Base-by-base conservation (phyloP, 306 rosid genomes). In the Gleditsia sinensis region DNA sequence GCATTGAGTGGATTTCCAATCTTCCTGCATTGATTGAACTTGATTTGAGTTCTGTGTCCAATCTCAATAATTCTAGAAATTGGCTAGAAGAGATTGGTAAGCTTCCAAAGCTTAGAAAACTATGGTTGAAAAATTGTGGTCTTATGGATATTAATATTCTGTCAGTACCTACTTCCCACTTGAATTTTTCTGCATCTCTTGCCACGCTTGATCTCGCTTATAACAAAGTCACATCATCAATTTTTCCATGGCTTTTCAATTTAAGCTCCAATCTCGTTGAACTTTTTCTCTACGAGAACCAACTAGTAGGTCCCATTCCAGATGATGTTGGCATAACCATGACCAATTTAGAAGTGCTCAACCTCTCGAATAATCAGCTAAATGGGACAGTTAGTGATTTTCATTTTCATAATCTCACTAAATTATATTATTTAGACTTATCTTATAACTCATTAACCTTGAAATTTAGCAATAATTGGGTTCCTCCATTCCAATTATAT, bases 261-360 rank as follows among this genome's bases (percentile, higher is more conserved):
- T n/a, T n/a, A n/a, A n/a, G 67, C 5, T n/a, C 58, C 34, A 40
- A 56, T 40, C 56, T 72, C 2, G 48, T 1, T 1, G 9, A 0
- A 10, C 69, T 72, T 30, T 0, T 3, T 14, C 67, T 59, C 30
- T 0, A 0, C 1, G 0, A 0, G 11, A 72, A 72, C 69, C 12
- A 30, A 16, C 12, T 72, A 59, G 48, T 59, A 45, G 36, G 61
- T 19, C 50, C 69, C 2, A 46, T 73, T 20, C 60, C 60, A 12
- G 1, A 45, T 20, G 36, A 2, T 46, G 20, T 73, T 13, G 69
- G 25, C 34, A 60, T 59, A 6, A 21, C 2, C 4, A 59, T 60
- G 69, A 59, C 20, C 36, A 19, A 48, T 32, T 69, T 73, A 3
- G 11, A 37, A 0, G 28, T 50, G 0, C 49, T 37, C 2, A 1